These are phyloP conservation scores for Solanum commersonii DNA, from an alignment of 257 asterid genomes.

Conservation along the genomic window DNA sequence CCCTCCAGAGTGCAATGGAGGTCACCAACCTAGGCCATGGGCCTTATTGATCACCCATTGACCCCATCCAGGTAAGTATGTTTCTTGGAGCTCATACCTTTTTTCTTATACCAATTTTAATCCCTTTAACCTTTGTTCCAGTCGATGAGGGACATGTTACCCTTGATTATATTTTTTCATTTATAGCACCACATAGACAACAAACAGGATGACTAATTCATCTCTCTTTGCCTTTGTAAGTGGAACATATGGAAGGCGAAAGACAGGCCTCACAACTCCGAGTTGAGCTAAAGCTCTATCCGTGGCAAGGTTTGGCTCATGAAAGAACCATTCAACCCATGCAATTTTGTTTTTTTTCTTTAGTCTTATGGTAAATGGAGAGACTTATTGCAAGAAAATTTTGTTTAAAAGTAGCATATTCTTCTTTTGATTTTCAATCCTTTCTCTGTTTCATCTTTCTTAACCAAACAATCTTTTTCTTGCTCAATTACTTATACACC, in stretches of 20 bases:
- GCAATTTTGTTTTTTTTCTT: too few species aligned
- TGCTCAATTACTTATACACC: background rate
- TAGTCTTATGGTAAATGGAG: too few species aligned
- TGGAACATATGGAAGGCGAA: constrained; percentile 70
- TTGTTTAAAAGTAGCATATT: too few species aligned
- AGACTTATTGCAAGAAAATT: too few species aligned
- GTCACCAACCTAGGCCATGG: constrained; percentile 11
- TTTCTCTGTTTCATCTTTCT: too few species aligned
- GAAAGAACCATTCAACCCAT: constrained; percentile 43
- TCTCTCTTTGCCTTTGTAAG: constrained; percentile 56
- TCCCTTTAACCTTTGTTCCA: background rate
- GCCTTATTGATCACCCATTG: constrained; percentile 10
- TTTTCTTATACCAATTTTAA: background rate
- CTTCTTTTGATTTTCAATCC: too few species aligned
- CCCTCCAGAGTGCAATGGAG: constrained; percentile 26
- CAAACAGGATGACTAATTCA: constrained; percentile 24
- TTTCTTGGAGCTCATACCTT: background rate
- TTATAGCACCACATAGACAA: background rate
- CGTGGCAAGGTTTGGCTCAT: constrained; percentile 61
- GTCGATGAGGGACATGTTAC: background rate
- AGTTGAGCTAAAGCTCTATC: constrained; percentile 85
- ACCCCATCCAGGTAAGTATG: constrained; percentile 21
- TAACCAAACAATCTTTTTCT: background rate
- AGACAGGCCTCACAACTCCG: constrained; percentile 71
- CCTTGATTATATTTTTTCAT: background rate